Evolutionary conservation across 805 yeast species (phyloP).

Genomic region (Geotrichum ghanense): DNA sequence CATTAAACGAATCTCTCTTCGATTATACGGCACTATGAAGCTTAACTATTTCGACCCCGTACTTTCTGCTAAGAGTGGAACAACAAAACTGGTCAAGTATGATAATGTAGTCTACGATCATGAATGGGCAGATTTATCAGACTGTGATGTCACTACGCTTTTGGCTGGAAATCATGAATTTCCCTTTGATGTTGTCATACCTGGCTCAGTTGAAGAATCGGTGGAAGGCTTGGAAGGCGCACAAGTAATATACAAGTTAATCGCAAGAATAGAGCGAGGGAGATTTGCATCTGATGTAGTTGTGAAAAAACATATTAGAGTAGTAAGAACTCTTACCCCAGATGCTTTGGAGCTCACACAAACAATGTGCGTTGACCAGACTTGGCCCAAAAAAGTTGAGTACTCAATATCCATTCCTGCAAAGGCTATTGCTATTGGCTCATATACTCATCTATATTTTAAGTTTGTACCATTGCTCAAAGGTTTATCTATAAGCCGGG

Average conservation of each 20-base stretch:
- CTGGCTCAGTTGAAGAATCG: constrained; percentile 78
- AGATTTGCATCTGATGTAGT: constrained; percentile 55
- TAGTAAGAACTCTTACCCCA: constrained; percentile 76
- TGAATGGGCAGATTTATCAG: constrained; percentile 59
- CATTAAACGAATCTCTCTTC: constrained; percentile 51
- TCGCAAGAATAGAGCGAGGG: constrained; percentile 75
- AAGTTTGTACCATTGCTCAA: constrained; percentile 69
- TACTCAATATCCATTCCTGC: constrained; percentile 79
- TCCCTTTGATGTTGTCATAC: constrained; percentile 76
- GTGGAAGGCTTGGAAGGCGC: constrained; percentile 67
- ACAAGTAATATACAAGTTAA: constrained; percentile 51
- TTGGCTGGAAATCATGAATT: constrained; percentile 69
- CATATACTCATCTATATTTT: constrained; percentile 57
- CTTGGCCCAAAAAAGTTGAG: constrained; percentile 92
- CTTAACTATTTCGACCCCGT: constrained; percentile 51
- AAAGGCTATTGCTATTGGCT: constrained; percentile 84
- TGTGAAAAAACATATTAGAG: constrained; percentile 62
- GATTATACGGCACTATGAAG: constrained; percentile 55
- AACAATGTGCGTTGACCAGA: constrained; percentile 86
- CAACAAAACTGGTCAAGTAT: constrained; percentile 25
- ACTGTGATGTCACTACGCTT: constrained; percentile 8
- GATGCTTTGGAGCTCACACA: constrained; percentile 83
- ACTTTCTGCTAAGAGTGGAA: constrained; percentile 31
- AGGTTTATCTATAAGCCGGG: constrained; percentile 68
- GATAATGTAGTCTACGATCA: constrained; percentile 64